A percentile compares a stretch with the other conserved stretches of the same genome.
phyloP scores from a whole-genome alignment of 495 filamentous ascomycete species.

The Xylaria cubensis region DNA sequence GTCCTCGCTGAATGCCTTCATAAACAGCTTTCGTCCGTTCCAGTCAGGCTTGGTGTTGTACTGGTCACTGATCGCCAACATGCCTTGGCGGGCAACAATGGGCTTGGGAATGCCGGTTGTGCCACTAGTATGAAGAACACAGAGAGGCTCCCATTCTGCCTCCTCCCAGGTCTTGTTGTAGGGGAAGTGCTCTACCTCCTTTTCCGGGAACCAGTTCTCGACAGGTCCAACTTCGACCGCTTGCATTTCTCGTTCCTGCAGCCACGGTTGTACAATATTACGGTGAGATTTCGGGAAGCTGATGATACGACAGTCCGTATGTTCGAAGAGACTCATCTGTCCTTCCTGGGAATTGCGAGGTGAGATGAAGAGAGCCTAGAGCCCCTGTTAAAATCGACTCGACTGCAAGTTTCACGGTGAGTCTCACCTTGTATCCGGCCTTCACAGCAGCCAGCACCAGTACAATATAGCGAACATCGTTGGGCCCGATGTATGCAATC shows the following conservation, averaged over 20 bases:
- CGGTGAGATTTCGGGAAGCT: slow-evolving; percentile 35
- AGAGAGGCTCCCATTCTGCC: slow-evolving; percentile 51
- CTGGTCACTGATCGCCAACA: slow-evolving; percentile 51
- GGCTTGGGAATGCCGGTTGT: slow-evolving; percentile 66
- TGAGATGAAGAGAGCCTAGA: slow-evolving; percentile 45
- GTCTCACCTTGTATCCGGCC: slow-evolving; percentile 52
- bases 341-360: slow-evolving; percentile 54
- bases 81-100: slow-evolving; percentile 55
- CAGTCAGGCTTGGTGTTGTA: slow-evolving; percentile 30
- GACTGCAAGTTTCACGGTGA: background rate
- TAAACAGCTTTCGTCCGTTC: slow-evolving; percentile 36
- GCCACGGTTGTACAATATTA: slow-evolving; percentile 48
- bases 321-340: slow-evolving; percentile 52
- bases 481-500: slow-evolving; percentile 56
- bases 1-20: slow-evolving; percentile 30
- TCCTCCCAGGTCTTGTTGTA: slow-evolving; percentile 55
- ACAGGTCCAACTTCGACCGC: slow-evolving; percentile 32
- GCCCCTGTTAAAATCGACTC: background rate
- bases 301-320: slow-evolving; percentile 46
- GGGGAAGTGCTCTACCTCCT: slow-evolving; percentile 41
- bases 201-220: slow-evolving; percentile 35
- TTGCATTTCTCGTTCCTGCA: slow-evolving; percentile 42
- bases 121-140: slow-evolving; percentile 67
- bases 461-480: slow-evolving; percentile 56
- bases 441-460: slow-evolving; percentile 51